phyloP scores from a whole-genome alignment of 2,329 filamentous ascomycete genomes.

The Seiridium cupressi region DNA sequence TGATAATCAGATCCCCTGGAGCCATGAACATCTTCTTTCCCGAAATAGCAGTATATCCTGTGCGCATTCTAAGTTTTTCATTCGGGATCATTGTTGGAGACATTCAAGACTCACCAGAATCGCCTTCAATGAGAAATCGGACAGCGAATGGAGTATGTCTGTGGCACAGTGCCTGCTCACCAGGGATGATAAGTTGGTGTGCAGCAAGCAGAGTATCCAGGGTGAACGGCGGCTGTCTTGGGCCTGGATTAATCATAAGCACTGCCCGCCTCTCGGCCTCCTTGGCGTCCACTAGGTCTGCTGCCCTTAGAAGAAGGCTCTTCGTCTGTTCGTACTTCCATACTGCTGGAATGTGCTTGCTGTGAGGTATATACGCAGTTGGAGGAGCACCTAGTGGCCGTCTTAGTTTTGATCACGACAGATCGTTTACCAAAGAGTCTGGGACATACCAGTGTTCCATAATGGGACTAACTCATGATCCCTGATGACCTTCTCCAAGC shows the following conservation, averaged over 20 bases:
- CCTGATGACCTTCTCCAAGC: background rate
- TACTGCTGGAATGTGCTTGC: background rate
- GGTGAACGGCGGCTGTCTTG: constrained; percentile 37
- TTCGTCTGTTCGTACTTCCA: background rate
- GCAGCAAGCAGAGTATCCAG: constrained; percentile 55
- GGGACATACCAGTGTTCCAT: background rate
- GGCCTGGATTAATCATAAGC: constrained; percentile 27
- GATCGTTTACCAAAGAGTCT: background rate
- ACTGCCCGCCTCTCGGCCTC: background rate
- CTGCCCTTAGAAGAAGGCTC: background rate
- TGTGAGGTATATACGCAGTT: background rate
- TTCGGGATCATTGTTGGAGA: constrained; percentile 31
- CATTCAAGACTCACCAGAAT: constrained; percentile 52
- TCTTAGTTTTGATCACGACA: background rate
- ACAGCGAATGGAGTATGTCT: constrained; percentile 52
- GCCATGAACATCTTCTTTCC: constrained; percentile 47
- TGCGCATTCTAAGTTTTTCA: constrained; percentile 11
- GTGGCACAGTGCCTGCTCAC: constrained; percentile 50
- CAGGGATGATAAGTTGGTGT: constrained; percentile 52
- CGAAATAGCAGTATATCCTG: constrained; percentile 53
- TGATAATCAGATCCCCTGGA: constrained; percentile 51
- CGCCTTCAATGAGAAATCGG: constrained; percentile 54
- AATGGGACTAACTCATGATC: background rate
- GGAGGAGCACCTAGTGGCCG: background rate
- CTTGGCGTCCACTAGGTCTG: background rate